Conservation (phyloP, 495 filamentous ascomycete species). For the Aspergillus coremiiformis region DNA sequence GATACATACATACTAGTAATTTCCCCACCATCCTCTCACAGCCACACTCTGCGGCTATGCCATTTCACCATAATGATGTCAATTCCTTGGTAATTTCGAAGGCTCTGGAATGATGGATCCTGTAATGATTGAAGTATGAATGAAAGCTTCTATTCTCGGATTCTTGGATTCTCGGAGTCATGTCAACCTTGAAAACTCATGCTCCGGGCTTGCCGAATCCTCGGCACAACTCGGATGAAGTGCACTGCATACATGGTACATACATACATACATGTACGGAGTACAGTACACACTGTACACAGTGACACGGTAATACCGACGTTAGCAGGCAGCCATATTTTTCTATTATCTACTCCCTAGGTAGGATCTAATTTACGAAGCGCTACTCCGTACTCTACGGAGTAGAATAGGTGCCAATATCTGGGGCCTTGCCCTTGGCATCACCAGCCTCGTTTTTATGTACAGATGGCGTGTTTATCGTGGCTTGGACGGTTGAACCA, state of each 20-base stretch:
- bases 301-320: background rate
- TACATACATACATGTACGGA: background rate
- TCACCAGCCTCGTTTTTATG: background rate
- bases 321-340: background rate
- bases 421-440: background rate
- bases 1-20: background rate
- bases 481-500: background rate
- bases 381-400: background rate
- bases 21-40: background rate
- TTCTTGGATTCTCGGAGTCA: background rate
- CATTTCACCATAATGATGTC: background rate
- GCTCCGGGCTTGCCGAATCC: background rate
- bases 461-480: background rate
- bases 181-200: background rate
- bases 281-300: background rate
- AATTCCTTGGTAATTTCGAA: background rate
- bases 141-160: background rate
- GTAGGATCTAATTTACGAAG: background rate
- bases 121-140: background rate
- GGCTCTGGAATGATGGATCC: background rate
- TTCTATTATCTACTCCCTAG: background rate
- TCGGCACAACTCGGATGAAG: background rate
- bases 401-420: background rate
- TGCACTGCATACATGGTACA: too few relatives aligned
- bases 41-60: background rate